Base-by-base conservation (phyloP, 2,329 filamentous ascomycete species). In the Ophiostoma triangulosporum region DNA sequence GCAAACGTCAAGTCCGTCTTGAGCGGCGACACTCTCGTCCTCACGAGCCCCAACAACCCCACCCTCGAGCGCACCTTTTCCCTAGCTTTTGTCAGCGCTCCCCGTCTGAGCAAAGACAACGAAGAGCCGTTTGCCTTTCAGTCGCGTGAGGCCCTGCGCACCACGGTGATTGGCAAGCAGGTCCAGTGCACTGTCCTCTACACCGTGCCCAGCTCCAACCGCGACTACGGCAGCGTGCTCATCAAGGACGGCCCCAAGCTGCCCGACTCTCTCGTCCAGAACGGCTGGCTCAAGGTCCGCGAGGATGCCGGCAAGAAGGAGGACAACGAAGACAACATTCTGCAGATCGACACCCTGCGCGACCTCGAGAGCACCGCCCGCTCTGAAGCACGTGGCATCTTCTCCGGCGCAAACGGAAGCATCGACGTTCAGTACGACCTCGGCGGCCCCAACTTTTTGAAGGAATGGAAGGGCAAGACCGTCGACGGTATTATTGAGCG, bases 221-320 rank as follows among this genome's bases (percentile, higher is more conserved):
- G 89, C 60, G 91, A 98, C 65, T 98, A 96, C 65, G 93, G 91
- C 59, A 77, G 81, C 58, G 83, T 88, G 57, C 78, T 80, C 58
- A 75, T 96, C 52, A 81, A 84, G 57, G 84, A 88, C 62, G 88
- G 88, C 50, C 80, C 80, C 31, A 73, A 80, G 54, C 69, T 98
- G 50, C 90, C 93, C 17, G 89, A 97, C 59, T 80, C 86, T 58
- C 77, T 86, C 55, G 81, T 97, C 59, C 83, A 88, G 64, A 87
- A 89, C 62, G 93, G 93, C 60, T 96, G 90, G 89, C 73, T 89
- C 58, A 95, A 93, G 71, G 78, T 98, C 56, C 83, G 93, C 59
- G 93, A 98, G 63, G 93, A 98, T 68, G 90, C 91, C 56, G 90
- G 89, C 57, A 84, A 85, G 60, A 93, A 91, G 65, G 90, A 96